Evolutionary conservation across 176 grass and related monocot genomes (phyloP), one percentile per base, ranked within the genome.

Genomic region (Eragrostis nindensis): DNA sequence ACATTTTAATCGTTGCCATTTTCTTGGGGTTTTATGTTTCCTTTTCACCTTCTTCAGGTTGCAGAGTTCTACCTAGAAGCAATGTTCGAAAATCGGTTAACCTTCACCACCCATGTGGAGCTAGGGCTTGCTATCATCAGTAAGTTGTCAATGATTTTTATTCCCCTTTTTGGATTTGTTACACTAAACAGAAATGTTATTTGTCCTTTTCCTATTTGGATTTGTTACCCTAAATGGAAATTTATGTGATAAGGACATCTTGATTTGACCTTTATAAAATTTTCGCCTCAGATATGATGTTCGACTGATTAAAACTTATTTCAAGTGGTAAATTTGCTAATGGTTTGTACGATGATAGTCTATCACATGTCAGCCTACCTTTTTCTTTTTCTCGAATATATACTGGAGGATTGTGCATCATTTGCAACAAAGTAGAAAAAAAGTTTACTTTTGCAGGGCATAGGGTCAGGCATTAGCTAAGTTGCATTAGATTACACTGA

Each of bases 21-120:
- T 46, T 42, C 72, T n/a, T 21, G 32, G 16, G 15, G 55, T 39
- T 12, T 41, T 15, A 14, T 4, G 49, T 66, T n/a, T 78, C 40
- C 17, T 53, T 36, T 8, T 59, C 39, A 88, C 43, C 45, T 22
- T 81, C 36, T 80, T 60, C 57, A 92, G 90, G 86, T 73, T 40
- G 57, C 89, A 74, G 89, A 91, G 67, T 82, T 50, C 22, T 62
- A 73, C 60, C 22, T 88, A 11, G 71, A 82, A 24, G 81, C 78
- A 11, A 15, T 91, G 21, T 82, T 91, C 13, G 70, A 82, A 70
- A 68, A 62, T 11, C 46, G 76, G 22, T 85, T 88, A 73, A 62
- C 82, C 11, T 91, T 80, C 8, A 76, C 85, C 19, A 78, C 84
- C 66, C 81, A 87, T 85, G 76, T 19, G 49, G 17, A 5, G 16